Percentiles rank a stretch among this genome's conserved stretches.
Conservation (phyloP, 495 filamentous ascomycete genomes). For the Astrothelium subdiscretum region DNA sequence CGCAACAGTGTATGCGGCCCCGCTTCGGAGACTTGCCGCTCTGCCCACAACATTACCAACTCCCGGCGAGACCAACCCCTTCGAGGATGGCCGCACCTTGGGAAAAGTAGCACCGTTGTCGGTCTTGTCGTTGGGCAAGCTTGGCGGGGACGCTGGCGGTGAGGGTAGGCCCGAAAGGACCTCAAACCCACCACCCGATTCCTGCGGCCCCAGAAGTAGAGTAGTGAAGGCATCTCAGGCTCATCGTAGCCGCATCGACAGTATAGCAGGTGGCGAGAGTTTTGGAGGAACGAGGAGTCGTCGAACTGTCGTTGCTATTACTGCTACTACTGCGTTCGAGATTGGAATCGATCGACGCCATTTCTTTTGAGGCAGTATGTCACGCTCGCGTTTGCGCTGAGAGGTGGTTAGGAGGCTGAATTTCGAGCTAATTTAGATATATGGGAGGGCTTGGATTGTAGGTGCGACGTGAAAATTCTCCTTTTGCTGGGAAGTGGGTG, state of each 20-base stretch:
- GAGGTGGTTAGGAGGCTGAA: background rate
- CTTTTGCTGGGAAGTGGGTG: too few species aligned
- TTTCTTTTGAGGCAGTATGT: constrained; percentile 22
- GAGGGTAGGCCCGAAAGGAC: constrained; percentile 71
- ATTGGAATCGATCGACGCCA: constrained; percentile 30
- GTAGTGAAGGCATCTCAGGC: constrained; percentile 81
- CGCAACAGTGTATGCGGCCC: constrained; percentile 89
- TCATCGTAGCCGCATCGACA: constrained; percentile 40
- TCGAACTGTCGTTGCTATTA: constrained; percentile 61
- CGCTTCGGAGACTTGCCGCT: constrained; percentile 51
- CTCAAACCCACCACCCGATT: constrained; percentile 48
- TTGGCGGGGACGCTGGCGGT: constrained; percentile 48
- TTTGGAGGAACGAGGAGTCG: constrained; percentile 35
- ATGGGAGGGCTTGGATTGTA: background rate
- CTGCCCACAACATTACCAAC: background rate
- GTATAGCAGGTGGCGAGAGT: constrained; percentile 81
- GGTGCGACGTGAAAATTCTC: too few species aligned
- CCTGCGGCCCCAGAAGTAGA: constrained; percentile 78
- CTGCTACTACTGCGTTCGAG: constrained; percentile 50
- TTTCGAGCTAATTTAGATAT: too few species aligned
- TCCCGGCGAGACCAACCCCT: constrained; percentile 20
- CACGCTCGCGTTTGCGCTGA: constrained; percentile 21
- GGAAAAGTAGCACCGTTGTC: constrained; percentile 26
- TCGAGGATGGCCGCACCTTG: constrained; percentile 21
- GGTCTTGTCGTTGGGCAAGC: constrained; percentile 23